Base-by-base conservation (phyloP, 1,139 yeast genomes). In the Geotrichum histeridarum region DNA sequence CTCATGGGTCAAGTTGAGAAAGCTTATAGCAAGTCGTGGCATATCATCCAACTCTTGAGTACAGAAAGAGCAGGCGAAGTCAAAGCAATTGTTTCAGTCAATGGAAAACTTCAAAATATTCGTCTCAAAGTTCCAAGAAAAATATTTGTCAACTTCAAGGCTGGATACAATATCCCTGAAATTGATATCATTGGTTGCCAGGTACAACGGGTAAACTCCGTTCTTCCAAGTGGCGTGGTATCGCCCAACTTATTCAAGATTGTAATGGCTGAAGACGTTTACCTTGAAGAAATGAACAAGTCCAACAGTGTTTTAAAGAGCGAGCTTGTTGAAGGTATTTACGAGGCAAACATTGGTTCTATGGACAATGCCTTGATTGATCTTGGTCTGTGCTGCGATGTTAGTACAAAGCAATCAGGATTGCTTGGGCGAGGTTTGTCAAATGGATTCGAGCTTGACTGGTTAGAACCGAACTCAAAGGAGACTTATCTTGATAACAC, bases 361-460 rank as follows among this genome's bases (percentile, higher is more conserved):
- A 73, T 80, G 4, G 93, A 89, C 60, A 74, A 97, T 48, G 90
- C 90, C 0, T 77, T 90, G 41, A 78, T 94, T 60, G 84, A 84
- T 41, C 72, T 93, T 36, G 99, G 99, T 1, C 77, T 83, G 30
- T 75, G 80, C 9, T 86, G 93, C 31, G 76, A 77, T 35, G 84
- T 90, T 60, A 87, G 81, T 61, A 83, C 80, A 59, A 77, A 86
- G 0, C 75, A 77, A 54, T 81, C 89, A 15, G 96, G 97, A 15
- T 81, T 93, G 1, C 74, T 93, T n/a, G 95, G 97, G 8, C 81
- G 79, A 63, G 96, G 97, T 30, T 73, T 94, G 58, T 90, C 88
- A 61, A 78, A 80, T 57, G 99, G 99, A 0, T 94, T 94, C 69
- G 81, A 84, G 18, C 67, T 80, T 56, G 79, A 79, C 54, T 84